These are phyloP conservation scores for Stagonosporopsis cucurbitacearum DNA, from an alignment of 2,329 filamentous ascomycete genomes.

Conservation along the genomic window DNA sequence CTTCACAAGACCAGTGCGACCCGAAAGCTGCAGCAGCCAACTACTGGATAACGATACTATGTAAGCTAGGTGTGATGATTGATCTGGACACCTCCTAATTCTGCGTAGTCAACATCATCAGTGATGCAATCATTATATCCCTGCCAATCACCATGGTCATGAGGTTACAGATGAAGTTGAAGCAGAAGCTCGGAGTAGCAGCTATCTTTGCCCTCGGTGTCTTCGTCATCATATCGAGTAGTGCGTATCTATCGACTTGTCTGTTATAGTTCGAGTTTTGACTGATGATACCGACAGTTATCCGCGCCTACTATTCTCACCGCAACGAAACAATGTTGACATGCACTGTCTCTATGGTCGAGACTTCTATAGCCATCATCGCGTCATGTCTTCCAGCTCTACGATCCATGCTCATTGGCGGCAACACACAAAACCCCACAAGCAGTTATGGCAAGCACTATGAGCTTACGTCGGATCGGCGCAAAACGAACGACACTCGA, in stretches of 20 bases:
- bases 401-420: conserved; percentile 29
- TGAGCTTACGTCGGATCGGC: conserved; percentile 27
- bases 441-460: conserved; percentile 35
- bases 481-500: conserved; percentile 16
- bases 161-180: conserved; percentile 31
- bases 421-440: conserved; percentile 21
- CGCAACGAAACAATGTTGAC: conserved; percentile 32
- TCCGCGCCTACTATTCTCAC: conserved; percentile 31
- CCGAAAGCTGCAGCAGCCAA: conserved; percentile 26
- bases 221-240: conserved; percentile 34
- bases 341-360: conserved; percentile 34
- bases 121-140: conserved; percentile 29
- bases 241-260: conserved; percentile 11
- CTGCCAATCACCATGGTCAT: conserved; percentile 33
- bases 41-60: conserved; percentile 33
- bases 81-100: not conserved
- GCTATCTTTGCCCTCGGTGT: conserved; percentile 32
- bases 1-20: conserved; percentile 27
- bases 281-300: conserved; percentile 21
- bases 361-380: conserved; percentile 49
- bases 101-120: conserved; percentile 28
- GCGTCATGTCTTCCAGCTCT: conserved; percentile 48
- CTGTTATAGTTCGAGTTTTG: not conserved
- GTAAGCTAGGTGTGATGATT: conserved; percentile 10
- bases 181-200: conserved; percentile 31